These are phyloP conservation scores for Neobulgaria alba DNA, from an alignment of 2,329 filamentous ascomycete species.

Conservation along the genomic window DNA sequence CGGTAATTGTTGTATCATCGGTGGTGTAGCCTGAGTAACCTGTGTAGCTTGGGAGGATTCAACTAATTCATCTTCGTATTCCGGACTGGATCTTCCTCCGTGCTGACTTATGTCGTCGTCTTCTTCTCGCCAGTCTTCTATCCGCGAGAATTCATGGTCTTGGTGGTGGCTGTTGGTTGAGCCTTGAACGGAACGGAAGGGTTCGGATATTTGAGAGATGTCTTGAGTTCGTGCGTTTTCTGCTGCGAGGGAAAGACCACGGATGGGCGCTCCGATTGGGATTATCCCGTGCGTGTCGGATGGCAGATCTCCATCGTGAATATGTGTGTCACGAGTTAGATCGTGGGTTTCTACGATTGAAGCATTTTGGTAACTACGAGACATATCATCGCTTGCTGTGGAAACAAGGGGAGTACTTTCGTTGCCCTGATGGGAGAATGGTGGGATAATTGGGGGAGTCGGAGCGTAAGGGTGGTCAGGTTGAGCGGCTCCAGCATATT, in stretches of 20 bases:
- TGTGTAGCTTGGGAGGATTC: not conserved
- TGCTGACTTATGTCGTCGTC: not conserved
- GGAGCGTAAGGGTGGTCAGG: not conserved
- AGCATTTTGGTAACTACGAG: constrained; percentile 7
- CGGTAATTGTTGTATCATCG: no score
- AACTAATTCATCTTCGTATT: not conserved
- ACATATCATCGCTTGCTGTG: constrained; percentile 12
- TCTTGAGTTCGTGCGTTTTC: not conserved
- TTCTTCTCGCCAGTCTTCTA: not conserved
- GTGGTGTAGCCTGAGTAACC: no score
- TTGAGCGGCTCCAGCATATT: not conserved
- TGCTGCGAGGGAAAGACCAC: not conserved
- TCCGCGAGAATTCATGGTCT: not conserved
- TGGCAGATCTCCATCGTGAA: not conserved
- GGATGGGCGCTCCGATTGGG: not conserved
- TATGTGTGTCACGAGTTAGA: constrained; percentile 1
- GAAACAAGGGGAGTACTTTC: not conserved
- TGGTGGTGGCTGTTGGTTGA: not conserved
- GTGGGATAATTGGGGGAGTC: not conserved
- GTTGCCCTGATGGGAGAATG: not conserved
- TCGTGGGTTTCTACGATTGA: not conserved
- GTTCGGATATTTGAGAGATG: not conserved
- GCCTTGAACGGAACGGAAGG: not conserved
- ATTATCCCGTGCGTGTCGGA: not conserved
- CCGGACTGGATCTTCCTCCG: no score